phyloP scores from a whole-genome alignment of 2,329 filamentous ascomycete species.

The Neofusicoccum parvum region DNA sequence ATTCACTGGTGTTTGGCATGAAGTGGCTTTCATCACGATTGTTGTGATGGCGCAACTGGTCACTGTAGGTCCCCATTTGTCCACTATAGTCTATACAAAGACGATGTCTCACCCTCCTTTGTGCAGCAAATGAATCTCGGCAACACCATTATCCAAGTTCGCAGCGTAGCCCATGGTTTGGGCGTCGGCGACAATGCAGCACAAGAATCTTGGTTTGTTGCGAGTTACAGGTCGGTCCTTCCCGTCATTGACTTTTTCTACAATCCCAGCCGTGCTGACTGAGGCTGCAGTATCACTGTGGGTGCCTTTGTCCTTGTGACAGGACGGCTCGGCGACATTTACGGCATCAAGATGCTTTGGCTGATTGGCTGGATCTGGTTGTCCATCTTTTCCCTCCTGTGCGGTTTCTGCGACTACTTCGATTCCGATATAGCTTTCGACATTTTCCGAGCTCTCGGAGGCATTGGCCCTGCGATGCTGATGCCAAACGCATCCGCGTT shows the following conservation, averaged over 20 bases:
- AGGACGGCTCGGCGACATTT: neutral
- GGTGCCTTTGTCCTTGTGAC: conserved; percentile 9
- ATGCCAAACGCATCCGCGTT: conserved; percentile 22
- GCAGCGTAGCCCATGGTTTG: neutral
- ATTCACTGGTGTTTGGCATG: neutral
- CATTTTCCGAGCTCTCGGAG: conserved; percentile 25
- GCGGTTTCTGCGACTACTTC: conserved; percentile 10
- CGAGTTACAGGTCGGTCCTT: conserved; percentile 2
- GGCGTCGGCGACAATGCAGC: neutral
- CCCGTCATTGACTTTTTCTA: neutral
- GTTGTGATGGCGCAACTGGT: conserved; percentile 12
- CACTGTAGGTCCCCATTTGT: neutral
- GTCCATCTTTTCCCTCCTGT: conserved; percentile 10
- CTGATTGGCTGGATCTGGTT: neutral
- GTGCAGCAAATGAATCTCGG: conserved; percentile 15
- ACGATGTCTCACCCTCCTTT: neutral
- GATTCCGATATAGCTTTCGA: conserved; percentile 23
- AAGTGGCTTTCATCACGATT: conserved; percentile 4
- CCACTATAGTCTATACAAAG: neutral
- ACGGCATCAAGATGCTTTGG: neutral
- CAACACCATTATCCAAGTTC: conserved; percentile 10
- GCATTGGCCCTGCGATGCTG: conserved; percentile 23
- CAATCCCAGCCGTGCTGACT: neutral
- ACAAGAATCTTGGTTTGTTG: conserved; percentile 4
- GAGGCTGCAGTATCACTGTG: neutral